phyloP scores from a whole-genome alignment of 495 filamentous ascomycete species.

The Hyaloscypha bicolor region DNA sequence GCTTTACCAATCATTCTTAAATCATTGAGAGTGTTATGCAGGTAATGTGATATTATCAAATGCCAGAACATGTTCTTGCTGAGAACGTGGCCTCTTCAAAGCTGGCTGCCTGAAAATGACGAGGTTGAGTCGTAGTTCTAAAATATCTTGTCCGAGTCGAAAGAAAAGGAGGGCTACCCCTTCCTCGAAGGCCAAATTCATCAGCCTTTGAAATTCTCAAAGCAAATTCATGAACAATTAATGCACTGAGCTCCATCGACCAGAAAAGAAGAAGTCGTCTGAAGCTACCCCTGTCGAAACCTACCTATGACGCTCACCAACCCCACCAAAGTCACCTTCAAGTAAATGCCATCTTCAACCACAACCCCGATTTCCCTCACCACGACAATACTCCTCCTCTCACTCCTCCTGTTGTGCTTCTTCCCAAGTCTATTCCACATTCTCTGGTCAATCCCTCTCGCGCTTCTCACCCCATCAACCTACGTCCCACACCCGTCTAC shows the following conservation, averaged over 20 bases:
- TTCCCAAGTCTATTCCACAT: slow-evolving; percentile 25
- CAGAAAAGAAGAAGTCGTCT: background rate
- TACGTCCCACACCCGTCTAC: slow-evolving; percentile 12
- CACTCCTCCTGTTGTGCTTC: slow-evolving; percentile 47
- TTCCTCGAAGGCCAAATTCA: background rate
- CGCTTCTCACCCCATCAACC: slow-evolving; percentile 33
- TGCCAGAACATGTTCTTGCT: background rate
- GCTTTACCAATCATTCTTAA: background rate
- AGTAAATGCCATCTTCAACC: slow-evolving; percentile 21
- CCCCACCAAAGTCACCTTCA: slow-evolving; percentile 14
- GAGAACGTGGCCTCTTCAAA: slow-evolving; percentile 2
- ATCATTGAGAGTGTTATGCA: background rate
- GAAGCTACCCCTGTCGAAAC: slow-evolving; percentile 8
- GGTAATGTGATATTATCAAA: background rate
- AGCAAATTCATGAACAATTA: background rate
- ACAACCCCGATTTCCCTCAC: slow-evolving; percentile 29
- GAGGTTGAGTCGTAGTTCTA: slow-evolving; percentile 5
- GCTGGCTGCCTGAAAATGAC: background rate
- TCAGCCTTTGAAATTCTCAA: background rate
- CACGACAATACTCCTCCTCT: slow-evolving; percentile 48
- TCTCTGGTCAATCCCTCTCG: slow-evolving; percentile 41
- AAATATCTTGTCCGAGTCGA: background rate
- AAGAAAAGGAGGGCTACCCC: background rate
- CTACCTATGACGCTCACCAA: slow-evolving; percentile 14
- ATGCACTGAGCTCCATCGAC: background rate